Evolutionary conservation across 164 flowering plant genomes (phyloP).

Genomic region (Annona squamosa): DNA sequence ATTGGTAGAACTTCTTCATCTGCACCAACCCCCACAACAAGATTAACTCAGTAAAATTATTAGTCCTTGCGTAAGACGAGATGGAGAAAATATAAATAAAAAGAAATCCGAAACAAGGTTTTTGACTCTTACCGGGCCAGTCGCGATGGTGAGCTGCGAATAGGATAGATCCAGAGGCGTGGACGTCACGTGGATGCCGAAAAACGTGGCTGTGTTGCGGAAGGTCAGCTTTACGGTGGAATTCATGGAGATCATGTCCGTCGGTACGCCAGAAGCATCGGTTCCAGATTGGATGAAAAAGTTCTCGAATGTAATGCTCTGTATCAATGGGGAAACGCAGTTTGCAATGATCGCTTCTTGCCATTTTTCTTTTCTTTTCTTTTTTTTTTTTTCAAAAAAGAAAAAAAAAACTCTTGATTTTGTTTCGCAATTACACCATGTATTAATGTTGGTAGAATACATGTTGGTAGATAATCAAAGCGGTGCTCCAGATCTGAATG

Average conservation of each 20-base stretch:
- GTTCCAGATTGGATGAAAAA: constrained; percentile 72
- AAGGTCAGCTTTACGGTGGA: constrained; percentile 60
- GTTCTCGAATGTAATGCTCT: constrained; percentile 68
- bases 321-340: not conserved
- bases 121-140: constrained; percentile 59
- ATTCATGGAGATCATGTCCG: constrained; percentile 75
- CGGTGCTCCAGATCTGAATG: no score
- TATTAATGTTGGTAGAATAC: not conserved
- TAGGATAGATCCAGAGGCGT: constrained; percentile 66
- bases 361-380: not conserved
- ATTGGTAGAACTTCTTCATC: constrained; percentile 75
- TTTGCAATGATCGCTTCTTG: not conserved
- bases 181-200: constrained; percentile 77
- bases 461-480: not conserved
- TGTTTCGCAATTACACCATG: not conserved
- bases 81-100: not conserved
- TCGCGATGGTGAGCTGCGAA: constrained; percentile 45
- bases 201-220: constrained; percentile 80
- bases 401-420: no score
- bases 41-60: not conserved
- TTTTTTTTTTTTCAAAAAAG: no score
- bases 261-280: constrained; percentile 73
- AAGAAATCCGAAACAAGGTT: not conserved
- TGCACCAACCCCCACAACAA: constrained; percentile 21
- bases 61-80: not conserved